Evolutionary conservation across 1,284 basidiomycete species (phyloP).

Genomic region (Testicularia cyperi): DNA sequence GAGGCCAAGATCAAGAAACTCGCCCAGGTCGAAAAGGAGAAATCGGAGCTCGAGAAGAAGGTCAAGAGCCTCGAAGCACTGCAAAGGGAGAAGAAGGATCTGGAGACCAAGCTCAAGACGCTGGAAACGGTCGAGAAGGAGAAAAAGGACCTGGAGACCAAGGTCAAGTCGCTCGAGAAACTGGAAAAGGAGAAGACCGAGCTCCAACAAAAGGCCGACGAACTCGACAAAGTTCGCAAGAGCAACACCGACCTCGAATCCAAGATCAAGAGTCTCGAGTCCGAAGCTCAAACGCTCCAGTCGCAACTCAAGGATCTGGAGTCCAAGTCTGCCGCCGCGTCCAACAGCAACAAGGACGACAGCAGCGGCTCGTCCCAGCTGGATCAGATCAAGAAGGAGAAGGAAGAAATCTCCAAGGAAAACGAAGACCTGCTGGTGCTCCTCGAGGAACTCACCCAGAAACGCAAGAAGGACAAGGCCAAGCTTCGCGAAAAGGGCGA

Average conservation of each 20-base stretch:
- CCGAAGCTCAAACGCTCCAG: too few relatives aligned
- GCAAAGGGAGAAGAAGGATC: conserved; percentile 20
- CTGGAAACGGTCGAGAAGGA: conserved; percentile 25
- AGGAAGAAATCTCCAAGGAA: conserved; percentile 80
- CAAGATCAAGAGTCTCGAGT: conserved; percentile 7
- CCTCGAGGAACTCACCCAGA: conserved; percentile 84
- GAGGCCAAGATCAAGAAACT: conserved; percentile 4
- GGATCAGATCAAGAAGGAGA: conserved; percentile 21
- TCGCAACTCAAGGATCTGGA: too few relatives aligned
- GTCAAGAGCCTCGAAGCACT: conserved; percentile 8
- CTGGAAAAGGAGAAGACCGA: conserved; percentile 63
- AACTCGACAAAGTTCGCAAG: background rate
- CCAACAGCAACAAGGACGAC: background rate
- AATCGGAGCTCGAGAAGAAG: conserved; percentile 10
- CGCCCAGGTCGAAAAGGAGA: conserved; percentile 18
- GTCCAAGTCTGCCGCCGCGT: too few relatives aligned
- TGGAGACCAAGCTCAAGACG: conserved; percentile 2
- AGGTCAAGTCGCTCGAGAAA: conserved; percentile 74
- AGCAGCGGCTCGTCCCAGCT: background rate
- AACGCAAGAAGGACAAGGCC: conserved; percentile 79
- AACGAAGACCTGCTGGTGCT: conserved; percentile 91
- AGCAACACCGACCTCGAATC: conserved; percentile 7
- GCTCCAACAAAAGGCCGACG: conserved; percentile 3
- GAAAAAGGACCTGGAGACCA: conserved; percentile 56
- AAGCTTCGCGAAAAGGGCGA: conserved; percentile 72